A percentile compares a stretch with the other conserved stretches of the same genome.
Conservation (phyloP, 164 flowering plant species). For the Dillenia suffruticosa region DNA sequence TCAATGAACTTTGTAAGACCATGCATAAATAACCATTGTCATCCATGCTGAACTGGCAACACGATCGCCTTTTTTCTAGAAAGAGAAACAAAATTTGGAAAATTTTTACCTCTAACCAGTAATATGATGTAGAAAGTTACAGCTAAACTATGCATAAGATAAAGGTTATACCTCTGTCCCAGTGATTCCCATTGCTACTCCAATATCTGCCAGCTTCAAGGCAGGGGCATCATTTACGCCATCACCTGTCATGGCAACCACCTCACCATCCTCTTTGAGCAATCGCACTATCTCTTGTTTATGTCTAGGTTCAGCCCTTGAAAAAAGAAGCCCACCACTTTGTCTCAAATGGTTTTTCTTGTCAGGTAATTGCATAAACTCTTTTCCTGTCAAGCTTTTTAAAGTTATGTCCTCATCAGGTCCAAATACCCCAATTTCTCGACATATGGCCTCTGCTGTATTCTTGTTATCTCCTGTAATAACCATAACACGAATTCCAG, state of each 20-base stretch:
- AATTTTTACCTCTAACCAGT: no score
- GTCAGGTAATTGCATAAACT: conserved; percentile 41
- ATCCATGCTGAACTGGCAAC: no score
- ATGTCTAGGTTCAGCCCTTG: conserved; percentile 85
- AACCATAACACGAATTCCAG: conserved; percentile 67
- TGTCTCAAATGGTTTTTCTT: conserved; percentile 30
- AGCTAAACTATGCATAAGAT: no score
- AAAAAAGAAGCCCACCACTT: conserved; percentile 45
- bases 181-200: conserved; percentile 95
- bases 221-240: conserved; percentile 96
- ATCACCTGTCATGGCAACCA: conserved; percentile 96
- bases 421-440: conserved; percentile 70
- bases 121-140: no score
- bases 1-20: no score
- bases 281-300: conserved; percentile 80
- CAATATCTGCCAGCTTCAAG: conserved; percentile 91
- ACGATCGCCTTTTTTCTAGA: no score
- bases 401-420: conserved; percentile 42
- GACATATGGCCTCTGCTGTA: conserved; percentile 86
- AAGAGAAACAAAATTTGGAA: no score
- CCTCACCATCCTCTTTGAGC: conserved; percentile 86
- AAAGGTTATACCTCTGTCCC: conserved; percentile 79
- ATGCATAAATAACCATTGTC: no score
- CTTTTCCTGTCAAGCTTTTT: conserved; percentile 64
- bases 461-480: conserved; percentile 54